These are phyloP conservation scores for Leccinum uliginosum DNA, from an alignment of 768 basidiomycete species.

Conservation along the genomic window DNA sequence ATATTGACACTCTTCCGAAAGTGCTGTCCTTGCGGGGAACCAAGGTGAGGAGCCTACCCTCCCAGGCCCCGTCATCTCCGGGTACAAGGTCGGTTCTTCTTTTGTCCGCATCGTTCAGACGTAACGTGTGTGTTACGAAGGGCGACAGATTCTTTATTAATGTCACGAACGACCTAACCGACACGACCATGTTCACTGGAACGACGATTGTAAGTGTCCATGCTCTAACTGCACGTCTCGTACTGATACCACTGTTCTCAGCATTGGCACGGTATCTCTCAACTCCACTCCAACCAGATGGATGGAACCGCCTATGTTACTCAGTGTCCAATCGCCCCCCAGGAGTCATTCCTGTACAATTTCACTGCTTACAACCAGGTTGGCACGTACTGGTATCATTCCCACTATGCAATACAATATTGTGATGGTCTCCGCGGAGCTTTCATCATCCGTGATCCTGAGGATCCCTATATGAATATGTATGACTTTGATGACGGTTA, in stretches of 20 bases:
- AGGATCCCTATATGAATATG: conserved; percentile 15
- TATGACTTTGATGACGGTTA: conserved; percentile 23
- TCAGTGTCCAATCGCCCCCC: conserved; percentile 37
- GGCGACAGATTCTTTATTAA: conserved; percentile 19
- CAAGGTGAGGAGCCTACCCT: conserved; percentile 21
- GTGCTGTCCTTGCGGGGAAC: conserved; percentile 35
- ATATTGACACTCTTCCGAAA: conserved; percentile 10
- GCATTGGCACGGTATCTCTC: conserved; percentile 29
- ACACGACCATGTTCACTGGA: conserved; percentile 17
- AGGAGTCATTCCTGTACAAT: conserved; percentile 34
- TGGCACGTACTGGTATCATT: conserved; percentile 39
- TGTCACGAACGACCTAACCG: conserved; percentile 14
- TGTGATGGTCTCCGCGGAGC: conserved; percentile 39
- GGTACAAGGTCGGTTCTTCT: conserved; percentile 28
- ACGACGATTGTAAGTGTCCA: conserved; percentile 21
- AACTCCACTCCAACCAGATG: conserved; percentile 18
- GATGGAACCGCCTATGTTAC: conserved; percentile 37
- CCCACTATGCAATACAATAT: conserved; percentile 17
- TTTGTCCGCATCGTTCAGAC: neutral
- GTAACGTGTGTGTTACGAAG: neutral
- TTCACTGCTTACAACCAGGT: conserved; percentile 30
- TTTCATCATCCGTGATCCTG: conserved; percentile 5
- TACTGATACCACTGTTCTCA: conserved; percentile 9
- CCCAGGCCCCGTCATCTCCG: conserved; percentile 39
- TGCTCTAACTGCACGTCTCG: too few relatives aligned